Evolutionary conservation across 208 protist genomes (phyloP).

Genomic region (Trypanosomatidae sp.): DNA sequence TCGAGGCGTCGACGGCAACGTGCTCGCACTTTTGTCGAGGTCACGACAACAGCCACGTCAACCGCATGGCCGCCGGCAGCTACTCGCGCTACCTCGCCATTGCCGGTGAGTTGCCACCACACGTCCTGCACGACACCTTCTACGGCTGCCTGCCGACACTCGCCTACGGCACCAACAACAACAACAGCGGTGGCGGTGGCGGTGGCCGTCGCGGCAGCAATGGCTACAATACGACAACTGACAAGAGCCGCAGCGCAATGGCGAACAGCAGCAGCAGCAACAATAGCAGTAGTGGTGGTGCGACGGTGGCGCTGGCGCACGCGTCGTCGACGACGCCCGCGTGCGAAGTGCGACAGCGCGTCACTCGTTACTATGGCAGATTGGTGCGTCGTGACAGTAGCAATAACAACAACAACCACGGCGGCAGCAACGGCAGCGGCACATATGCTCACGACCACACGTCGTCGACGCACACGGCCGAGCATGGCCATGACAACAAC

Average conservation of each 20-base stretch:
- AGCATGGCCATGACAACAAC: too few relatives aligned
- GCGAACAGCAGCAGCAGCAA: constrained; percentile 1
- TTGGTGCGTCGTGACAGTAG: too few relatives aligned
- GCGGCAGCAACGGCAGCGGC: too few relatives aligned
- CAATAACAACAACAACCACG: too few relatives aligned
- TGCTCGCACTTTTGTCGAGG: constrained; percentile 31
- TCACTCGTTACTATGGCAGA: too few relatives aligned
- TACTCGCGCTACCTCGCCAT: constrained; percentile 62
- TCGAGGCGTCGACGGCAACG: not conserved
- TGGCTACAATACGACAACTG: not conserved
- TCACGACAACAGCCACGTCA: constrained; percentile 57
- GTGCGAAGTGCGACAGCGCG: too few relatives aligned
- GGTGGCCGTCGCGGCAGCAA: not conserved
- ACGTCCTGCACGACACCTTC: constrained; percentile 21
- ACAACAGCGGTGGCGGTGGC: not conserved
- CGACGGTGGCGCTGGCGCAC: not conserved
- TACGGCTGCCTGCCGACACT: constrained; percentile 14
- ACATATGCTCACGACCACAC: too few relatives aligned
- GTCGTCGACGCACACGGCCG: too few relatives aligned
- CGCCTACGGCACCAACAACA: constrained; percentile 12
- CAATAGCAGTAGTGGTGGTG: constrained; percentile 1
- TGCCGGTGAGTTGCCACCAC: constrained; percentile 15
- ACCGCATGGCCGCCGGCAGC: constrained; percentile 47
- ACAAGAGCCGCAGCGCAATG: not conserved
- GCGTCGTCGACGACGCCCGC: too few relatives aligned